Conservation (phyloP, 768 basidiomycete genomes). For the Boletus bicolor region DNA sequence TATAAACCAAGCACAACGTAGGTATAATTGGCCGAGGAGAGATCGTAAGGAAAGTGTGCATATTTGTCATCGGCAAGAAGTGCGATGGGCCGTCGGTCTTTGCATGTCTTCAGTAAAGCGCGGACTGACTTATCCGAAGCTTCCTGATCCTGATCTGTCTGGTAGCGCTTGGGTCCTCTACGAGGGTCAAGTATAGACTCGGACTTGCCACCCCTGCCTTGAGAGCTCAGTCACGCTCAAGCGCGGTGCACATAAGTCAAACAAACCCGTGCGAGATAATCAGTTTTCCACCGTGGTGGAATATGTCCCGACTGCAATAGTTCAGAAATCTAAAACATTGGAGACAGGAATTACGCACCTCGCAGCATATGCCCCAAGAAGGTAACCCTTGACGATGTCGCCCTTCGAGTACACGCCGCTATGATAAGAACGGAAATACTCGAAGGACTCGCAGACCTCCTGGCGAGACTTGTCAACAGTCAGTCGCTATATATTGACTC, state of each 20-base stretch:
- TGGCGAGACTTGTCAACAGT: constrained; percentile 59
- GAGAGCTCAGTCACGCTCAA: not conserved
- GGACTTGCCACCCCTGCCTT: constrained; percentile 61
- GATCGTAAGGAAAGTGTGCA: constrained; percentile 66
- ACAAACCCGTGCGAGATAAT: constrained; percentile 84
- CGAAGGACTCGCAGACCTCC: constrained; percentile 78
- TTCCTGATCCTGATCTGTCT: constrained; percentile 60
- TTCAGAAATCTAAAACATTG: constrained; percentile 8
- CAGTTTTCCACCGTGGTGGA: constrained; percentile 58
- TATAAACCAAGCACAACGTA: constrained; percentile 60
- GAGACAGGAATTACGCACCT: constrained; percentile 39
- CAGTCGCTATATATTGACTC: not conserved
- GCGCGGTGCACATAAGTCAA: not conserved
- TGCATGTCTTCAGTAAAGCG: constrained; percentile 59
- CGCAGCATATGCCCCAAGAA: constrained; percentile 68
- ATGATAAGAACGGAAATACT: constrained; percentile 69
- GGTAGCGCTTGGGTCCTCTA: constrained; percentile 38
- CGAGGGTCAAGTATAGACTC: constrained; percentile 47
- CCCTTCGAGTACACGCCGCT: constrained; percentile 69
- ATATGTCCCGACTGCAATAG: constrained; percentile 60
- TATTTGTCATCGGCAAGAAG: constrained; percentile 77
- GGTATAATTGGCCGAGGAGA: constrained; percentile 45
- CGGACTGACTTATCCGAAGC: constrained; percentile 68
- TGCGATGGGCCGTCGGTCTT: constrained; percentile 55
- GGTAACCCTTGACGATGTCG: constrained; percentile 67